Evolutionary conservation across 2,329 filamentous ascomycete genomes (phyloP), one percentile per base, ranked within the genome.

Genomic region (Aureobasidium zeae): DNA sequence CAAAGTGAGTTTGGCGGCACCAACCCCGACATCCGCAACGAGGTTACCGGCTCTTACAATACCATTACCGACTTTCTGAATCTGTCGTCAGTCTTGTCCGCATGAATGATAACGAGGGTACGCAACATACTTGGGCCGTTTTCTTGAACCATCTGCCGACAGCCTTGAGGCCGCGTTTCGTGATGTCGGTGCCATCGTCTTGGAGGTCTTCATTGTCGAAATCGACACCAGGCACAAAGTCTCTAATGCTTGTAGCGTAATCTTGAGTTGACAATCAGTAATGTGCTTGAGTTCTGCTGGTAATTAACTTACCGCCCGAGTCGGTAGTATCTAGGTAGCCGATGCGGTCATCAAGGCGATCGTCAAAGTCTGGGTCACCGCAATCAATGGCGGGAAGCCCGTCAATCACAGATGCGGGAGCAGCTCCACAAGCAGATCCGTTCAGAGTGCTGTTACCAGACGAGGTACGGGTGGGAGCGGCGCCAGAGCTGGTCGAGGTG

Each of bases 351-450:
- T 39, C 35, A 34, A 38, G 29, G 31, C 17, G 22, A 16, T 24
- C 7, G 17, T 41, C 37, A 17, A 41, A 41, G 10, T 24, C 26
- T 13, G 37, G 21, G 26, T 37, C 34, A 37, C 34, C 34, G 15
- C 34, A 37, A 16, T 37, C 34, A 16, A 26, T 26, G 7, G 34
- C 34, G 8, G 34, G 34, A 4, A 37, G 21, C 2, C 34, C 34
- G 15, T 37, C 34, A 26, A 37, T 37, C 21, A 26, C 22, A 5
- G 34, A 25, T 13, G 34, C 25, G 11, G 34, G 34, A 24, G 34
- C 34, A 37, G 34, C 19, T 37, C 34, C 34, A 7, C 34, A 37
- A 13, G 21, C n/a, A 10, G 34, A 37, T 10, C 34, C 34, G 15
- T 37, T 15, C 5, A 26, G 20, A 8, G 34, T 37, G 34, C 5